Percentiles rank a stretch among this genome's conserved stretches.
Evolutionary conservation across 2,329 filamentous ascomycete genomes (phyloP).

Genomic region (Sarocladiaceae sp.): DNA sequence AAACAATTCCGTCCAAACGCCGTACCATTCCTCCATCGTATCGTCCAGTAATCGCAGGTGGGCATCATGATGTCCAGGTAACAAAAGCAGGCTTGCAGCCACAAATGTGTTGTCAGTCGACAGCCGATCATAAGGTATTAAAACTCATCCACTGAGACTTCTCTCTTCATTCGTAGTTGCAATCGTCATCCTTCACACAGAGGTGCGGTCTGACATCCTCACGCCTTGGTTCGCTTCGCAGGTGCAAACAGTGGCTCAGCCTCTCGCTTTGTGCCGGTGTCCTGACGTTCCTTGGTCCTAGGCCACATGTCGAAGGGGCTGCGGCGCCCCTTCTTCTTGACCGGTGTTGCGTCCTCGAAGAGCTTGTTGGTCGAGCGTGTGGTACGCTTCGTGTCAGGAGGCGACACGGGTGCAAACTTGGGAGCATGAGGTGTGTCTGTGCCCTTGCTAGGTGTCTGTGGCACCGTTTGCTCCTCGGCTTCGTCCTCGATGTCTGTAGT

Average conservation of each 20-base stretch:
- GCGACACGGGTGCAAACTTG: slow-evolving; percentile 51
- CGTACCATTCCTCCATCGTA: too few species aligned
- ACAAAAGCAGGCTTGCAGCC: too few species aligned
- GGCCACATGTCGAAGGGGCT: slow-evolving; percentile 63
- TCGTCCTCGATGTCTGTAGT: slow-evolving; percentile 50
- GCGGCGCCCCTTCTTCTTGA: slow-evolving; percentile 26
- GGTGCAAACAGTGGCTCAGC: slow-evolving; percentile 24
- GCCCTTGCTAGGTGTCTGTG: slow-evolving; percentile 29
- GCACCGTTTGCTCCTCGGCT: slow-evolving; percentile 18
- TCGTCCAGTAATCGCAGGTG: too few species aligned
- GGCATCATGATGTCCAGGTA: too few species aligned
- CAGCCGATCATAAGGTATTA: slow-evolving; percentile 1
- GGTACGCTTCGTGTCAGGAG: slow-evolving; percentile 54
- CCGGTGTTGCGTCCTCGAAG: slow-evolving; percentile 32
- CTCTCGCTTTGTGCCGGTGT: slow-evolving; percentile 41
- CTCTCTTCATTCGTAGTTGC: slow-evolving; percentile 1
- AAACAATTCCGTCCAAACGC: background rate
- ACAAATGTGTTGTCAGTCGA: too few species aligned
- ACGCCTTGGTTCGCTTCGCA: slow-evolving; percentile 31
- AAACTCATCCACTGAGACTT: slow-evolving; percentile 3
- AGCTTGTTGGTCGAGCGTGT: slow-evolving; percentile 52
- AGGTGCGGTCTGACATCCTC: background rate
- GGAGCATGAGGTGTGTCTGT: slow-evolving; percentile 47
- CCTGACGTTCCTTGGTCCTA: slow-evolving; percentile 51
- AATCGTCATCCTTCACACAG: background rate